phyloP scores from a whole-genome alignment of 2,329 filamentous ascomycete genomes.

The Fusarium sp. region DNA sequence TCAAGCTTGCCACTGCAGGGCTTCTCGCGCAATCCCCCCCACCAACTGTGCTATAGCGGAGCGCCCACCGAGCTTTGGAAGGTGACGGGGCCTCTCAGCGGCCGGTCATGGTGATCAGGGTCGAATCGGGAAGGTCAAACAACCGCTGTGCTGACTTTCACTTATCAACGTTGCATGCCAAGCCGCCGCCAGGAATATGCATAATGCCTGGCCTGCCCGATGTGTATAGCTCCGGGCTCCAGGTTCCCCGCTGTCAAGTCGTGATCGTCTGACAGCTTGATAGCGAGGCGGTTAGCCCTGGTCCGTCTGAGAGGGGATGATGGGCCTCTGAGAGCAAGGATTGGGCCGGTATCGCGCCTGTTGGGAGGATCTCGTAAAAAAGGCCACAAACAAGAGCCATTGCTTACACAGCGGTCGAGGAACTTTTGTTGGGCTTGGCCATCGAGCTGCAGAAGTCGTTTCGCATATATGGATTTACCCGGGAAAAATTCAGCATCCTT shows the following conservation, averaged over 20 bases:
- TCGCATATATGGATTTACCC: neutral
- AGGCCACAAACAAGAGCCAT: neutral
- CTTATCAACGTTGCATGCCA: slow-evolving; percentile 39
- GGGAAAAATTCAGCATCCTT: no score
- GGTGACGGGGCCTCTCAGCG: slow-evolving; percentile 20
- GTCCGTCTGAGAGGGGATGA: slow-evolving; percentile 28
- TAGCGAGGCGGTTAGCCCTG: neutral
- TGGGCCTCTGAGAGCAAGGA: neutral
- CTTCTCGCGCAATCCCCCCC: slow-evolving; percentile 36
- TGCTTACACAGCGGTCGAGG: neutral
- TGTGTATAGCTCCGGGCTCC: no score
- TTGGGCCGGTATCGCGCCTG: neutral
- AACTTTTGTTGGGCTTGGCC: slow-evolving; percentile 8
- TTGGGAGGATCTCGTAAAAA: neutral
- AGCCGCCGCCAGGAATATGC: slow-evolving; percentile 38
- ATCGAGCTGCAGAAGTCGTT: neutral
- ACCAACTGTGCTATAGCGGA: slow-evolving; percentile 30
- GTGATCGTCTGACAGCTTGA: no score
- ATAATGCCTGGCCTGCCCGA: slow-evolving; percentile 38
- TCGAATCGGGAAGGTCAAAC: slow-evolving; percentile 37
- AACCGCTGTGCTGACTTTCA: slow-evolving; percentile 18
- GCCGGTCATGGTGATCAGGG: slow-evolving; percentile 16
- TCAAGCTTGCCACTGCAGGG: neutral
- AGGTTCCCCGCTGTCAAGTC: no score
- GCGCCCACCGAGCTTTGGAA: slow-evolving; percentile 28